A percentile compares a stretch with the other conserved stretches of the same genome.
phyloP scores from a whole-genome alignment of 2,329 filamentous ascomycete genomes.

The Ilyonectria robusta region DNA sequence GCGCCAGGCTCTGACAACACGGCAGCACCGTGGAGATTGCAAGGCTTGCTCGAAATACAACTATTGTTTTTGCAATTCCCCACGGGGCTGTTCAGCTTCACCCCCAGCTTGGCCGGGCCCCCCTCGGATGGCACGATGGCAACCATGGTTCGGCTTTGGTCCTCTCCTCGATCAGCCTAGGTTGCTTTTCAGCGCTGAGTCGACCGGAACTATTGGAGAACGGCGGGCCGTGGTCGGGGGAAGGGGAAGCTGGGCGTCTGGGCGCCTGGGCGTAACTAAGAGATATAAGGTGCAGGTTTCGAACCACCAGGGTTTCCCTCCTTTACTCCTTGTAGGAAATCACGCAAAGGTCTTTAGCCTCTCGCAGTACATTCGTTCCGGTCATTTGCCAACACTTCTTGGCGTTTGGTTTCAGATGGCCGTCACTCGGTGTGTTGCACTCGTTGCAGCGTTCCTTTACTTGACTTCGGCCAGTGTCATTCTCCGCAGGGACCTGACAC shows the following conservation, averaged over 20 bases:
- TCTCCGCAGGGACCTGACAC: constrained; percentile 41
- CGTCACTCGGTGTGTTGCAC: constrained; percentile 33
- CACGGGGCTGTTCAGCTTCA: not conserved
- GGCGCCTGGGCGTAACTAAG: constrained; percentile 14
- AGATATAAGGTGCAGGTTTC: constrained; percentile 38
- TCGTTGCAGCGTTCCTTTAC: constrained; percentile 40
- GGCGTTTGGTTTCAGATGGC: constrained; percentile 26
- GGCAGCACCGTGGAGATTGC: not conserved
- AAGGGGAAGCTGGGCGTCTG: constrained; percentile 13
- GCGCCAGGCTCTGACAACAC: not conserved
- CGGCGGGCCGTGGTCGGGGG: not conserved
- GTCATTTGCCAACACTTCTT: constrained; percentile 10
- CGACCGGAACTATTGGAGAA: constrained; percentile 30
- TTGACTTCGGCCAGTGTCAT: constrained; percentile 39
- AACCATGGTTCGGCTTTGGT: constrained; percentile 15
- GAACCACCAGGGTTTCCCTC: constrained; percentile 19
- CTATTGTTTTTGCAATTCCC: not conserved
- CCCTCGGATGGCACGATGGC: constrained; percentile 36
- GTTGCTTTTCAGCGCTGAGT: constrained; percentile 31
- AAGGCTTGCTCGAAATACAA: constrained; percentile 2
- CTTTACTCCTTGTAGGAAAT: constrained; percentile 27
- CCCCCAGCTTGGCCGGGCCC: not conserved
- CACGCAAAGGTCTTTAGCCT: constrained; percentile 20
- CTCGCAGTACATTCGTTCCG: constrained; percentile 26
- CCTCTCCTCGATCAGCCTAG: constrained; percentile 24